phyloP scores from a whole-genome alignment of 345 rosid species.

The Eucalyptus brandiana region DNA sequence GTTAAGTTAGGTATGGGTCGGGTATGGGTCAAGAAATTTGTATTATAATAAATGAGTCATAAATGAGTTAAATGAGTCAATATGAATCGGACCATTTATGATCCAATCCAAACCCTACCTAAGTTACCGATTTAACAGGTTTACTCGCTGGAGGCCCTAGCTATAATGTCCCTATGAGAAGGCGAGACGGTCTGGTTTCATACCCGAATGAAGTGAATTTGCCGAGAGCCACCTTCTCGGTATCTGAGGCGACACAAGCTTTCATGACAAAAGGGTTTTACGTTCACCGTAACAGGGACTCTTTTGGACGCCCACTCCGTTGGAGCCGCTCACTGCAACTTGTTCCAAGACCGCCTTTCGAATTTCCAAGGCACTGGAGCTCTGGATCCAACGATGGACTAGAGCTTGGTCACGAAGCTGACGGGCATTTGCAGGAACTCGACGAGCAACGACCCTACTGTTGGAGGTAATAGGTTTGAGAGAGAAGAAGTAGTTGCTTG shows the following conservation, averaged over 20 bases:
- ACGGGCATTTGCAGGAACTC: slow-evolving; percentile 12
- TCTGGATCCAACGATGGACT: slow-evolving; percentile 50
- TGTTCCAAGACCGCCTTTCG: slow-evolving; percentile 37
- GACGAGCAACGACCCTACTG: slow-evolving; percentile 15
- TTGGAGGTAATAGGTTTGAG: too few species aligned
- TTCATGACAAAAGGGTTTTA: slow-evolving; percentile 33
- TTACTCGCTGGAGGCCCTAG: slow-evolving; percentile 38
- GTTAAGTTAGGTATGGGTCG: accelerated
- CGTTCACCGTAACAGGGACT: slow-evolving; percentile 37
- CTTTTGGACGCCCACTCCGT: slow-evolving; percentile 71
- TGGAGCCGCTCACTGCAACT: slow-evolving; percentile 50
- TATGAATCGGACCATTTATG: accelerated
- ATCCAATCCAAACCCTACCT: too few species aligned
- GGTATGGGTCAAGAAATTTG: too few species aligned
- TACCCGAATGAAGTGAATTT: slow-evolving; percentile 25
- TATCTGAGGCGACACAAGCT: slow-evolving; percentile 10
- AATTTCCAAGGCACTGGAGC: slow-evolving; percentile 23
- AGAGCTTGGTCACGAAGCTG: slow-evolving; percentile 18
- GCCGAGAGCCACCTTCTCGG: slow-evolving; percentile 40
- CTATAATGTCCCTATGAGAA: slow-evolving; percentile 36
- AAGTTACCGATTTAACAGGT: neutral
- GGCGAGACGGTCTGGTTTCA: slow-evolving; percentile 44
- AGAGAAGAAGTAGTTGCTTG: too few species aligned
- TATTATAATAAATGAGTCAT: accelerated
- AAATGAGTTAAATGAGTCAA: accelerated